Evolutionary conservation across 495 filamentous ascomycete species (phyloP).

Genomic region (Clohesyomyces aquaticus): DNA sequence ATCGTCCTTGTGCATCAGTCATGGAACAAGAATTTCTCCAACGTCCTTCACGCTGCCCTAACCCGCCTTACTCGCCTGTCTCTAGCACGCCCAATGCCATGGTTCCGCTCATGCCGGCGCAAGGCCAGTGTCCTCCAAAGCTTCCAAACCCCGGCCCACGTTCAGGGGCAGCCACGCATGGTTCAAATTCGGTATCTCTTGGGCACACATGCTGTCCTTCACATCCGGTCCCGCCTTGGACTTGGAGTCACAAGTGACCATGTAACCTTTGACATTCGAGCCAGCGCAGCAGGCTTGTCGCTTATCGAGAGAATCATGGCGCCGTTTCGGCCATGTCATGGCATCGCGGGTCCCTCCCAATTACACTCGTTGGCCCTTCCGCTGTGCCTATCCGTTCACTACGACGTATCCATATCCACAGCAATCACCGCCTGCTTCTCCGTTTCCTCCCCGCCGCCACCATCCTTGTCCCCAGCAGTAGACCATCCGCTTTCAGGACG

Average conservation of each 20-base stretch:
- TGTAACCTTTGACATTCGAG: constrained; percentile 15
- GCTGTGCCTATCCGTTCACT: constrained; percentile 34
- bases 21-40: constrained; percentile 20
- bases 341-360: constrained; percentile 12
- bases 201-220: constrained; percentile 47
- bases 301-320: constrained; percentile 19
- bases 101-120: constrained; percentile 31
- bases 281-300: constrained; percentile 33
- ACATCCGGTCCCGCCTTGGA: constrained; percentile 20
- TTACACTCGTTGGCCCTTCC: constrained; percentile 29
- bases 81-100: constrained; percentile 36
- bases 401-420: constrained; percentile 34
- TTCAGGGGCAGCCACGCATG: constrained; percentile 30
- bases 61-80: constrained; percentile 37
- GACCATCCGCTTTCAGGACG: constrained; percentile 37
- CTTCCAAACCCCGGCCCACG: constrained; percentile 35
- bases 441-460: constrained; percentile 37
- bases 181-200: constrained; percentile 23
- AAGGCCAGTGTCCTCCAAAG: constrained; percentile 22
- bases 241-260: constrained; percentile 22
- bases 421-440: constrained; percentile 37
- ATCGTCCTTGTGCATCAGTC: constrained; percentile 30
- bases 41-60: constrained; percentile 34
- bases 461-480: constrained; percentile 34
- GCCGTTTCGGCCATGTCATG: constrained; percentile 15